Evolutionary conservation across 495 filamentous ascomycete genomes (phyloP).

Genomic region (Parathielavia hyrcaniae): DNA sequence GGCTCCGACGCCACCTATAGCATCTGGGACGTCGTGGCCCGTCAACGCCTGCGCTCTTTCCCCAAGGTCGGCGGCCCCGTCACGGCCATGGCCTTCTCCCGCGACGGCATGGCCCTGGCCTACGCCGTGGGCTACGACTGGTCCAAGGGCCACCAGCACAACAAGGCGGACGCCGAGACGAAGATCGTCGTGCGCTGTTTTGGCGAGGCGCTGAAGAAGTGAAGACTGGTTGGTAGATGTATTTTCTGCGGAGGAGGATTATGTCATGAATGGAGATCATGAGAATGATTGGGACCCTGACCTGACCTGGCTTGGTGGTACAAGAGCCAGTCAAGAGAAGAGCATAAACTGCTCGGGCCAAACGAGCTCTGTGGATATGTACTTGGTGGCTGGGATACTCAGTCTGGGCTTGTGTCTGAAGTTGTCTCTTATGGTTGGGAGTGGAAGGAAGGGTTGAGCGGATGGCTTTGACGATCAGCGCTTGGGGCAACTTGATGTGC

Average conservation of each 20-base stretch:
- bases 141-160: slow-evolving; percentile 77
- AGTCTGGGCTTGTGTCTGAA: not conserved
- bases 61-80: slow-evolving; percentile 75
- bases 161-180: slow-evolving; percentile 61
- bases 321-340: not conserved
- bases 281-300: not conserved
- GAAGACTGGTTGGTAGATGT: slow-evolving; percentile 3
- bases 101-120: slow-evolving; percentile 72
- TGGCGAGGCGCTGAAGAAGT: slow-evolving; percentile 61
- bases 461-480: not conserved
- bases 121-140: slow-evolving; percentile 94
- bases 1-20: slow-evolving; percentile 85
- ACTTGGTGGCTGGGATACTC: not conserved
- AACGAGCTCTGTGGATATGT: not conserved
- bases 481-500: too few species aligned
- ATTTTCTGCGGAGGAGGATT: slow-evolving; percentile 1
- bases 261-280: not conserved
- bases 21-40: slow-evolving; percentile 86
- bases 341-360: slow-evolving; percentile 11
- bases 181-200: slow-evolving; percentile 87
- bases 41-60: slow-evolving; percentile 80
- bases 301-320: too few species aligned
- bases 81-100: slow-evolving; percentile 69
- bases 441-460: not conserved
- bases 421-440: not conserved